A percentile compares a stretch with the other conserved stretches of the same genome.
These are phyloP conservation scores for Scytalidium lignicola DNA, from an alignment of 2,329 filamentous ascomycete genomes.

Conservation along the genomic window DNA sequence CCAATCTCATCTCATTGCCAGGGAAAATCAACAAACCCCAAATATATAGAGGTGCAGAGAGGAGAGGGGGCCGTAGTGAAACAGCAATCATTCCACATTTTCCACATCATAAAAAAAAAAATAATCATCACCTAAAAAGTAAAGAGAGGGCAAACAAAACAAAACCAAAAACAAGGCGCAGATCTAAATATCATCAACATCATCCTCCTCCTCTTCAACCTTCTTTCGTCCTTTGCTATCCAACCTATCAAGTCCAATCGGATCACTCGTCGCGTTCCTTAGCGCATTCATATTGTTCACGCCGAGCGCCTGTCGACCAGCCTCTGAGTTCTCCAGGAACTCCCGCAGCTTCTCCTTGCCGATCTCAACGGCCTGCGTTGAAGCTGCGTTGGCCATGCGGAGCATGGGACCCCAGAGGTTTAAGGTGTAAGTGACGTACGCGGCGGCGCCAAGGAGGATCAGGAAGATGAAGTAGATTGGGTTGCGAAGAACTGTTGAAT, in stretches of 20 bases:
- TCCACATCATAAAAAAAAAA: not conserved
- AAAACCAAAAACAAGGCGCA: not conserved
- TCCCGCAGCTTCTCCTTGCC: constrained; percentile 87
- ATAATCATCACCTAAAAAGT: not conserved
- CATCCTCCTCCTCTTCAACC: constrained; percentile 37
- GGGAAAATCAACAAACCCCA: no score
- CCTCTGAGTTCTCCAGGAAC: constrained; percentile 83
- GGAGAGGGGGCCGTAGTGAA: not conserved
- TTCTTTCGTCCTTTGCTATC: constrained; percentile 55
- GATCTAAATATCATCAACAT: constrained; percentile 32
- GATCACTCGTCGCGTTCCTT: constrained; percentile 29
- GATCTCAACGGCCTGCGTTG: constrained; percentile 80
- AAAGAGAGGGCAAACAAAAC: not conserved
- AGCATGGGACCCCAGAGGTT: constrained; percentile 95
- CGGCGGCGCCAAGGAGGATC: constrained; percentile 67
- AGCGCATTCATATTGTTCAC: constrained; percentile 53
- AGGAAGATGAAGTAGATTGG: constrained; percentile 89
- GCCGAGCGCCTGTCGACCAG: constrained; percentile 74
- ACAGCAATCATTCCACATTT: not conserved
- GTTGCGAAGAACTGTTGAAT: constrained; percentile 73
- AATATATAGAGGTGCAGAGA: not conserved
- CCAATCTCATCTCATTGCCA: no score
- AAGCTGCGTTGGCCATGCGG: constrained; percentile 89
- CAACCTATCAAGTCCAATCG: constrained; percentile 54
- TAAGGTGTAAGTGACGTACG: constrained; percentile 86